These are phyloP conservation scores for Exserohilum turcica DNA, from an alignment of 2,329 filamentous ascomycete species.

Conservation along the genomic window DNA sequence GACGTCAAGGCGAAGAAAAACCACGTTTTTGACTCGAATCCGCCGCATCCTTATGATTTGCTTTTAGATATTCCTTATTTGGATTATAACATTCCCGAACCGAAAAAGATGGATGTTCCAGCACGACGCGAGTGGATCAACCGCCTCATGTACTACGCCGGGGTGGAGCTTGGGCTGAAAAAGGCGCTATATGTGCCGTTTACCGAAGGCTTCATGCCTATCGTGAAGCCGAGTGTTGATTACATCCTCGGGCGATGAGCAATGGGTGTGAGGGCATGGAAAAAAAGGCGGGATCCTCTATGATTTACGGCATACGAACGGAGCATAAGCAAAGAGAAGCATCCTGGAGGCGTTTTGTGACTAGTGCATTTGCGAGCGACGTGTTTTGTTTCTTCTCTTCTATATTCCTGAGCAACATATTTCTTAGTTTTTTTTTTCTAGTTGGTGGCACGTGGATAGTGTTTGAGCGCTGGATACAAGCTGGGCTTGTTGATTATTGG, in stretches of 20 bases:
- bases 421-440: not conserved
- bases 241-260: constrained; percentile 13
- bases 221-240: constrained; percentile 25
- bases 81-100: constrained; percentile 14
- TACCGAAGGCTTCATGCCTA: constrained; percentile 24
- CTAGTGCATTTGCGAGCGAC: not conserved
- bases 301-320: not conserved
- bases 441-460: not conserved
- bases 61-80: constrained; percentile 11
- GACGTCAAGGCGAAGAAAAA: constrained; percentile 6
- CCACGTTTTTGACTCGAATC: constrained; percentile 29
- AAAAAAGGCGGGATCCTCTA: not conserved
- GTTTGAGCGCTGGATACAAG: not conserved
- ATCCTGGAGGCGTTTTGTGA: constrained; percentile 1
- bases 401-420: not conserved
- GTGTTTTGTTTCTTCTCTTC: not conserved
- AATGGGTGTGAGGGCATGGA: not conserved
- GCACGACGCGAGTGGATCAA: constrained; percentile 36
- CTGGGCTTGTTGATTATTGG: too few species aligned
- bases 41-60: constrained; percentile 27
- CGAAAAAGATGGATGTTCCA: constrained; percentile 25
- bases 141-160: constrained; percentile 31
- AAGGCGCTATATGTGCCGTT: constrained; percentile 33
- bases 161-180: constrained; percentile 32
- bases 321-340: constrained; percentile 1